These are phyloP conservation scores for Entomortierella parvispora DNA, from an alignment of 192 early-diverging fungal genomes.

Conservation along the genomic window DNA sequence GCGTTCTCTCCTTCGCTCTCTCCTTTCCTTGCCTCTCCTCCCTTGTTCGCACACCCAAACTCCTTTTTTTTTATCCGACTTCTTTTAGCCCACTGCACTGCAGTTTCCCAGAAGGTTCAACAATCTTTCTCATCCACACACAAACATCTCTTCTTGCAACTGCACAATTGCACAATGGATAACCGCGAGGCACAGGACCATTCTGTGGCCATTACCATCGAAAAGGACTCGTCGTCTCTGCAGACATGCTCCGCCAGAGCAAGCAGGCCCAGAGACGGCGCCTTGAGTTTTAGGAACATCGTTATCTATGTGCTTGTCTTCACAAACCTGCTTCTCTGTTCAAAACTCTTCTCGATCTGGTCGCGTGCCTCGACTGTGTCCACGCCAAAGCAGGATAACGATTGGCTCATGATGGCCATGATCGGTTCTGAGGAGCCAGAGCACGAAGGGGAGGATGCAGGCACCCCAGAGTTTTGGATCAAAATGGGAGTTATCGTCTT, in stretches of 20 bases:
- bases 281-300: constrained; percentile 34
- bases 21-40: not conserved
- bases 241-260: constrained; percentile 5
- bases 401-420: not conserved
- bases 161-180: too few species aligned
- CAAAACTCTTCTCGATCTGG: constrained; percentile 27
- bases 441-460: constrained; percentile 18
- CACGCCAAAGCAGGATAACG: not conserved
- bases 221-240: constrained; percentile 23
- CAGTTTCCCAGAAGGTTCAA: too few species aligned
- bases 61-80: too few species aligned
- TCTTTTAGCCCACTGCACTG: too few species aligned
- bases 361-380: not conserved
- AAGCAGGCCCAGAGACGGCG: constrained; percentile 8
- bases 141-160: too few species aligned
- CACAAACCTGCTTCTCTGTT: constrained; percentile 26
- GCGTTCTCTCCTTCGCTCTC: not conserved
- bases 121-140: too few species aligned
- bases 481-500: constrained; percentile 61
- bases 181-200: too few species aligned
- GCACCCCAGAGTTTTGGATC: constrained; percentile 54
- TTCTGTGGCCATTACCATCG: constrained; percentile 29
- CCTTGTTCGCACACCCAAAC: not conserved
- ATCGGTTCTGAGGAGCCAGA: constrained; percentile 2
- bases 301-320: constrained; percentile 41